These are phyloP conservation scores for Aspergillus indologenus DNA, from an alignment of 495 filamentous ascomycete species.

Conservation along the genomic window DNA sequence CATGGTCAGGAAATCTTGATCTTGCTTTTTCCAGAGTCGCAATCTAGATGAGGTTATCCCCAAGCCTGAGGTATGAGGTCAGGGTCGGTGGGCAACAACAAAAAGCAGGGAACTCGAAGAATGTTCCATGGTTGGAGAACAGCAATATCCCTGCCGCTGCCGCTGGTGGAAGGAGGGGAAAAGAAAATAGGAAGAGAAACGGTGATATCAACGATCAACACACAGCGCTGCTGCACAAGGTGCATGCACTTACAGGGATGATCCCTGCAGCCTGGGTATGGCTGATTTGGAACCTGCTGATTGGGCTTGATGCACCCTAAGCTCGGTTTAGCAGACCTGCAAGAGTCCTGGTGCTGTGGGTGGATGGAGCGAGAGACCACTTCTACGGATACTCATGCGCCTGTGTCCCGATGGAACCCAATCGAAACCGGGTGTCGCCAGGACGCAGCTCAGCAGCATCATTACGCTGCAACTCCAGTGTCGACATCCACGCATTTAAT, in stretches of 20 bases:
- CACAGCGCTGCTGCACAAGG: background rate
- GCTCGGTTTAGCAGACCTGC: background rate
- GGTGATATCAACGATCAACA: conserved; percentile 6
- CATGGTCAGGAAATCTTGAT: background rate
- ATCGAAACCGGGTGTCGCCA: background rate
- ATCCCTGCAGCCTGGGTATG: conserved; percentile 14
- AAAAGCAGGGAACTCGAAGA: background rate
- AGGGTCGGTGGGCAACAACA: background rate
- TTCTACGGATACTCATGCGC: no score
- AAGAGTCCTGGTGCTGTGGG: no score
- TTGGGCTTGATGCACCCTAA: background rate
- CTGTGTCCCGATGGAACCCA: background rate
- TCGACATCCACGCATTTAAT: no score
- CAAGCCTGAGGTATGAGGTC: background rate
- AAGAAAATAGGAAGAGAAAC: background rate
- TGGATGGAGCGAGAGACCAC: no score
- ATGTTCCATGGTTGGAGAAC: background rate
- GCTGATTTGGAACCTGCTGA: background rate
- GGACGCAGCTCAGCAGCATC: conserved; percentile 1
- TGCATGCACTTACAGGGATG: conserved; percentile 10
- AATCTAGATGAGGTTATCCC: background rate
- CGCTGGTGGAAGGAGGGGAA: background rate
- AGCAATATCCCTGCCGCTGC: background rate
- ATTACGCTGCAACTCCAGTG: background rate
- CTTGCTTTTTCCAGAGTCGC: background rate